Base-by-base conservation (phyloP, 495 filamentous ascomycete genomes). In the Podospora pseudoanserina region DNA sequence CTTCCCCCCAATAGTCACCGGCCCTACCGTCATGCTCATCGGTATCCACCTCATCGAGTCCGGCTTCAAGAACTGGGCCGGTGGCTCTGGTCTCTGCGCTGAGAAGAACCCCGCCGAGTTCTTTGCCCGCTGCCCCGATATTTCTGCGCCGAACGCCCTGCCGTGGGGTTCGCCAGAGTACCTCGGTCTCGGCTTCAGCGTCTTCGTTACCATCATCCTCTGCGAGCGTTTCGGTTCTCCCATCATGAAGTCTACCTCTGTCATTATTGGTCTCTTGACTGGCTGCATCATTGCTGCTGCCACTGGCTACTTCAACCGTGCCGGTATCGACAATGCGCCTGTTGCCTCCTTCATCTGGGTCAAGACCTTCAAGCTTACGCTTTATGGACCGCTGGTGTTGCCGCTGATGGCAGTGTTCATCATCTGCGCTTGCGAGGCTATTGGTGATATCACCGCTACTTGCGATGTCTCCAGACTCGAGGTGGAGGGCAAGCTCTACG, bases 1-100 rank as follows among this genome's bases (percentile, higher is more conserved):
- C 74, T 97, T 97, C 79, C 93, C 93, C 49, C 93, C 92, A 0
- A 84, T 97, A 54, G 92, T 97, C 56, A 97, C 93, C 11, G 93
- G 93, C 5, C 92, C 86, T 9, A 94, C 91, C 0, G 91, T 95
- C 49, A 87, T 90, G 74, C 83, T 95, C 62, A 77, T 80, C 64
- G 70, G 92, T 63, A 86, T 93, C 63, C 82, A 84, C 55, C 84
- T 97, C 30, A 91, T 97, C 74, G 72, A 89, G 71, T 86, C 86
- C 58, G 92, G 90, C 18, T 92, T 97, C 78, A 78, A 91, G 73
- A 86, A 92, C 75, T 97, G 94, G 94, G 91, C 89, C 18, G 93
- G 94, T 65, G 93, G 94, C 57, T 82, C 82, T 26, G 88, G 89
- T 0, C 77, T 77, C 19, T 96, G 93, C 76, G 75, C 83, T 1